phyloP scores from a whole-genome alignment of 306 rosid genomes.

The Trifolium repens region DNA sequence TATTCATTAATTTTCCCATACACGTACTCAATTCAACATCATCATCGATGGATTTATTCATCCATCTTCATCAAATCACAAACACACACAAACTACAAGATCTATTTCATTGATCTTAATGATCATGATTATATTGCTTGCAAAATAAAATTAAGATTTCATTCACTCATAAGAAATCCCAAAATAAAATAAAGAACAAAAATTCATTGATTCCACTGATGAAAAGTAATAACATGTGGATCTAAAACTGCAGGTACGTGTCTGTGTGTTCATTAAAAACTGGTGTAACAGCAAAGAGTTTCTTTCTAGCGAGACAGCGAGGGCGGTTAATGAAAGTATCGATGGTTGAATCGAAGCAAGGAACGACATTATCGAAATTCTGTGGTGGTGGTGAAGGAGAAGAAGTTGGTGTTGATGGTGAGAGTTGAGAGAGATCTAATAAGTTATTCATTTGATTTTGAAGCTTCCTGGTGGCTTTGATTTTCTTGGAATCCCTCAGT shows the following conservation, averaged over 20 bases:
- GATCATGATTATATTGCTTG: background rate
- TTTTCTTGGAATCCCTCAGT: background rate
- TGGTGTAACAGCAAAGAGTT: conserved; percentile 43
- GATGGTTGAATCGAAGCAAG: conserved; percentile 31
- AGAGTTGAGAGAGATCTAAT: conserved; percentile 5
- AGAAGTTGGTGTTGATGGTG: background rate
- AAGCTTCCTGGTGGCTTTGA: background rate
- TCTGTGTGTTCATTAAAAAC: conserved; percentile 7
- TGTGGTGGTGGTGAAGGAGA: background rate
- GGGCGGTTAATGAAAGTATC: conserved; percentile 25
- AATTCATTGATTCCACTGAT: background rate
- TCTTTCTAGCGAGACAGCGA: conserved; percentile 40
- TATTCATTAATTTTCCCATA: no score
- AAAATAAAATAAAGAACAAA: background rate
- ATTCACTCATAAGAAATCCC: background rate
- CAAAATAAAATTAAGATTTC: background rate
- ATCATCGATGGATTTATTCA: no score
- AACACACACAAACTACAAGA: no score
- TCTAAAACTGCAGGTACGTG: background rate
- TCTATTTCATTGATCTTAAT: no score
- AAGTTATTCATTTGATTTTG: background rate
- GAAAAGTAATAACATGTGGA: background rate
- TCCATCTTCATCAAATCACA: no score
- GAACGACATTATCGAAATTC: conserved; percentile 21
- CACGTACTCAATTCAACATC: no score